Conservation (phyloP, 2,329 filamentous ascomycete genomes). For the Aspergillus sp. region DNA sequence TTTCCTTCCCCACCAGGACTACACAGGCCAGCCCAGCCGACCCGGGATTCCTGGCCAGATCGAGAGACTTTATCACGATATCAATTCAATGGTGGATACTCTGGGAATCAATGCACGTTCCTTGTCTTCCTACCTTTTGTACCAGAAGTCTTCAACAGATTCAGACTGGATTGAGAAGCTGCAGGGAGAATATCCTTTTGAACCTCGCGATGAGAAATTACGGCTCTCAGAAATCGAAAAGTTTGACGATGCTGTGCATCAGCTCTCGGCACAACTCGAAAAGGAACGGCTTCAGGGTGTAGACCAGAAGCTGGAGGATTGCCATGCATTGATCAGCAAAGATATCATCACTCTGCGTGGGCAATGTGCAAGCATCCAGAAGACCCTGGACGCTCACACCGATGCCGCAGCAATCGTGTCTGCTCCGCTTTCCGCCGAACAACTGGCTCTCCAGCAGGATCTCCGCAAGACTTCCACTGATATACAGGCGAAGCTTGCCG, state of each 20-base stretch:
- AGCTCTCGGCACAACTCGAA: conserved; percentile 65
- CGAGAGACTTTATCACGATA: conserved; percentile 50
- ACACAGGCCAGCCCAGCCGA: conserved; percentile 43
- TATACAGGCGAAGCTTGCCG: conserved; percentile 71
- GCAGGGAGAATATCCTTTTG: conserved; percentile 54
- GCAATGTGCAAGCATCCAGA: conserved; percentile 75
- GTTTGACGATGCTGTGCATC: conserved; percentile 63
- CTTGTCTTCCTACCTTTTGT: conserved; percentile 56
- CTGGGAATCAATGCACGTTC: conserved; percentile 81
- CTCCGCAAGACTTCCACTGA: conserved; percentile 72
- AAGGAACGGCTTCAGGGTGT: conserved; percentile 68
- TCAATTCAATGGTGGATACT: conserved; percentile 84
- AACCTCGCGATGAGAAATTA: conserved; percentile 73
- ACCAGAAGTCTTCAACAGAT: conserved; percentile 46
- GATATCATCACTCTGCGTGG: conserved; percentile 71
- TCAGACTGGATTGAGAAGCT: conserved; percentile 48
- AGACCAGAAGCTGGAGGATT: conserved; percentile 65
- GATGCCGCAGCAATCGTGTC: conserved; percentile 69
- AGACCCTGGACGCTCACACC: conserved; percentile 67
- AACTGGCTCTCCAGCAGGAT: conserved; percentile 79
- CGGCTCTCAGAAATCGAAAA: conserved; percentile 73
- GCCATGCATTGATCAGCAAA: conserved; percentile 63
- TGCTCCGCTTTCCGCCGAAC: conserved; percentile 79
- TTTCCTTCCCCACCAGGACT: conserved; percentile 51
- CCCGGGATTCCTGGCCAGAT: conserved; percentile 51